Conservation (phyloP, 2,329 filamentous ascomycete genomes). For the Cladosporium sp. region DNA sequence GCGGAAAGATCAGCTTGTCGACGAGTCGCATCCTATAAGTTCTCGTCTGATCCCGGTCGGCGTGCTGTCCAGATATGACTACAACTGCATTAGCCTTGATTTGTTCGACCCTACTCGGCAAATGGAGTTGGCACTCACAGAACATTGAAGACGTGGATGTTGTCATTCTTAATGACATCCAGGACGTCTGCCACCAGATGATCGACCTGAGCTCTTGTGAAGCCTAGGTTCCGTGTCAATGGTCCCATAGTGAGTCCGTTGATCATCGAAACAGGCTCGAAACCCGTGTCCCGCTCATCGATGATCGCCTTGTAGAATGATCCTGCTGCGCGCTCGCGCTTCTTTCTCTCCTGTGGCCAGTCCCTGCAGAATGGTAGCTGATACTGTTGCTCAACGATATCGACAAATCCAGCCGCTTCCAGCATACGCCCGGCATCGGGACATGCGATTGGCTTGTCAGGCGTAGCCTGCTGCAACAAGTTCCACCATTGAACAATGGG, state of each 20-base stretch:
- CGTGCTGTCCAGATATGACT: constrained; percentile 48
- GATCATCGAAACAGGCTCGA: constrained; percentile 47
- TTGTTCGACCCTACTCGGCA: neutral
- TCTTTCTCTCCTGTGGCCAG: constrained; percentile 56
- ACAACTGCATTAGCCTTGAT: constrained; percentile 14
- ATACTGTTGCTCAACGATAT: constrained; percentile 64
- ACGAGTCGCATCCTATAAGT: constrained; percentile 13
- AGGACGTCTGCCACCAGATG: constrained; percentile 55
- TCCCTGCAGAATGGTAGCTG: constrained; percentile 62
- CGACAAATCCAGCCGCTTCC: constrained; percentile 68
- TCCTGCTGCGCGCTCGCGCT: constrained; percentile 56
- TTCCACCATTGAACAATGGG: constrained; percentile 65
- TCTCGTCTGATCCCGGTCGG: constrained; percentile 29
- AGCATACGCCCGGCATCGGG: constrained; percentile 60
- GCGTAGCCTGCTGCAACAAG: constrained; percentile 64
- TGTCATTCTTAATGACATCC: constrained; percentile 46
- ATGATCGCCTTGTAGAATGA: constrained; percentile 77
- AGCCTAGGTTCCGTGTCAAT: constrained; percentile 61
- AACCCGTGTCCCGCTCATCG: constrained; percentile 58
- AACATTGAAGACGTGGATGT: constrained; percentile 8
- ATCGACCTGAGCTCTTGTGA: constrained; percentile 56
- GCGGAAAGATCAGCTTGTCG: neutral
- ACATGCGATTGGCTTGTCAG: constrained; percentile 63
- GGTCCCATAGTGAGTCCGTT: constrained; percentile 26
- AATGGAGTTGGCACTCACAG: constrained; percentile 14